Conservation (phyloP, 2,329 filamentous ascomycete species). For the Penicillium hordei region DNA sequence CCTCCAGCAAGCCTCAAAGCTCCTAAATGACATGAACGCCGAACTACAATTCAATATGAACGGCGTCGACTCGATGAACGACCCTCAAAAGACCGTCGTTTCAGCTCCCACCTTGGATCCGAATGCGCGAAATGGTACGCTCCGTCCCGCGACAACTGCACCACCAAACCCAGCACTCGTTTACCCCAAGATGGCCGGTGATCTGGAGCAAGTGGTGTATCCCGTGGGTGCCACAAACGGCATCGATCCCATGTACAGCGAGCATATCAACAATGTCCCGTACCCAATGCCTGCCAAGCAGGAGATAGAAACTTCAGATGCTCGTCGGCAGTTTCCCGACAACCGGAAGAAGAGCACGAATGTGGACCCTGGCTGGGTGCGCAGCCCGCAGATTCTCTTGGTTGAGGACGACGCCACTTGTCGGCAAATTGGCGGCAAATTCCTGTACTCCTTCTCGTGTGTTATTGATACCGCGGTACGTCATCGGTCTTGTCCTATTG, state of each 20-base stretch:
- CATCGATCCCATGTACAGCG: conserved; percentile 91
- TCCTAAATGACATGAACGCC: conserved; percentile 64
- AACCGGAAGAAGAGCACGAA: conserved; percentile 61
- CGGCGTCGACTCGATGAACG: conserved; percentile 66
- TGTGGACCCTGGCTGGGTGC: conserved; percentile 64
- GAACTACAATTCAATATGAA: conserved; percentile 64
- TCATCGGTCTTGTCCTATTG: conserved; percentile 17
- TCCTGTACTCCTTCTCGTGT: conserved; percentile 64
- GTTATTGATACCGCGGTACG: conserved; percentile 63
- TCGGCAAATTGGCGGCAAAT: conserved; percentile 65
- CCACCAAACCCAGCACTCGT: conserved; percentile 54
- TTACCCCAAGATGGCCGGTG: conserved; percentile 52
- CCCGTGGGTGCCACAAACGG: conserved; percentile 87
- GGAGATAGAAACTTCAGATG: conserved; percentile 51
- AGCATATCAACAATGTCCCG: conserved; percentile 91
- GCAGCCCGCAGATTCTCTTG: conserved; percentile 76
- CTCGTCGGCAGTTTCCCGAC: conserved; percentile 50
- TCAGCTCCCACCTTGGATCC: conserved; percentile 58
- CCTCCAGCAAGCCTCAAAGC: conserved; percentile 65
- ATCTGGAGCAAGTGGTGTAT: conserved; percentile 75
- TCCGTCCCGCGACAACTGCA: conserved; percentile 45
- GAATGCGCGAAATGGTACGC: conserved; percentile 45
- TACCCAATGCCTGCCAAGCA: conserved; percentile 72
- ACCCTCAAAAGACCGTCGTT: conserved; percentile 57
- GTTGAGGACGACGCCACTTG: conserved; percentile 79